Conservation (phyloP, 1,284 basidiomycete species). For the Cerioporus squamosus region DNA sequence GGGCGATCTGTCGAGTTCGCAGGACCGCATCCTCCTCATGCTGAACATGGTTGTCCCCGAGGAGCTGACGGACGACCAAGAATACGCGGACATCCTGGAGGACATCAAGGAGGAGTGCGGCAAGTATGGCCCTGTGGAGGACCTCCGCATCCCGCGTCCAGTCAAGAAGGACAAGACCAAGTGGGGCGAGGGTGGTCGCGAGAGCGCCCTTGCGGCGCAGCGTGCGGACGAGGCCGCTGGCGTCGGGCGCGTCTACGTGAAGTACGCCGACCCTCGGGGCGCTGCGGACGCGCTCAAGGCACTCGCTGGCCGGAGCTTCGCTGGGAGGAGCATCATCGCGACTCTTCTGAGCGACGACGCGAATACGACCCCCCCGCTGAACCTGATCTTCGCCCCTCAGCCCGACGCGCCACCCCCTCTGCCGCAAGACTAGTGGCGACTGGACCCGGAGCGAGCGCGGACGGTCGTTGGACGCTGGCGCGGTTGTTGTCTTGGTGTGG, state of each 20-base stretch:
- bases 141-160: constrained; percentile 89
- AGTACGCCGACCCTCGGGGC: constrained; percentile 66
- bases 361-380: constrained; percentile 78
- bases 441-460: background rate
- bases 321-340: constrained; percentile 87
- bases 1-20: constrained; percentile 59
- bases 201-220: constrained; percentile 67
- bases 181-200: constrained; percentile 70
- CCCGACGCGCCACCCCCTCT: constrained; percentile 81
- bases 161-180: constrained; percentile 83
- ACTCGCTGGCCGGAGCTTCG: constrained; percentile 91
- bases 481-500: background rate
- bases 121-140: constrained; percentile 83
- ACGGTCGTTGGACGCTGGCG: background rate
- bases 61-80: constrained; percentile 89
- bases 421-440: constrained; percentile 42
- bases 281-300: constrained; percentile 79
- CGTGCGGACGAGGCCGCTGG: constrained; percentile 85
- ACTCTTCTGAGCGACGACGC: constrained; percentile 81
- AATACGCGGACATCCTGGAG: constrained; percentile 93
- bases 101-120: constrained; percentile 94
- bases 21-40: constrained; percentile 86
- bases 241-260: constrained; percentile 93
- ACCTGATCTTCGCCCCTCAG: constrained; percentile 79
- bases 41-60: constrained; percentile 99